These are phyloP conservation scores for Calonectria leucothoes DNA, from an alignment of 2,329 filamentous ascomycete species.

Conservation along the genomic window DNA sequence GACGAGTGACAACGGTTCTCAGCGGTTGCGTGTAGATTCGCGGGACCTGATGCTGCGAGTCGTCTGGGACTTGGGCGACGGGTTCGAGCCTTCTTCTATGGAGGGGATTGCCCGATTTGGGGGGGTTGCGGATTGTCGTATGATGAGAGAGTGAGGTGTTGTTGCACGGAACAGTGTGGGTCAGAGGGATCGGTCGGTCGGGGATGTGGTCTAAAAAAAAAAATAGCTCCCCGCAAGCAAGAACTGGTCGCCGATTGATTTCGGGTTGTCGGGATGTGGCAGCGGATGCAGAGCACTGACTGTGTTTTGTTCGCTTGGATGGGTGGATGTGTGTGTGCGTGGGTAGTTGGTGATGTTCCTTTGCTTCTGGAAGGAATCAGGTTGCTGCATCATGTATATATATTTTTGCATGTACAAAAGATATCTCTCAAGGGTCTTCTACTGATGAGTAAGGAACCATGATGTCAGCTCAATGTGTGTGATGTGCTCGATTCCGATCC, in stretches of 20 bases:
- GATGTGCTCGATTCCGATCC: constrained; percentile 27
- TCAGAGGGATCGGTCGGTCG: not conserved
- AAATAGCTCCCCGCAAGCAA: constrained; percentile 20
- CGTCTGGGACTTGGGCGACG: constrained; percentile 8
- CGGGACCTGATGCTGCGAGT: not conserved
- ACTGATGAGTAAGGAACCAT: constrained; percentile 4
- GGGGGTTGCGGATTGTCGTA: constrained; percentile 14
- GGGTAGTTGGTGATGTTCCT: not conserved
- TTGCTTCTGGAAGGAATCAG: not conserved
- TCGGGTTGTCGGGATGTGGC: constrained; percentile 19
- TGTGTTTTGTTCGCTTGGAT: not conserved
- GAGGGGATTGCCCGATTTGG: not conserved
- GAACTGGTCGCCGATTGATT: constrained; percentile 8
- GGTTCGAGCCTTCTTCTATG: constrained; percentile 19
- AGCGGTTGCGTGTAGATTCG: not conserved
- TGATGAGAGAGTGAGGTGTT: constrained; percentile 23
- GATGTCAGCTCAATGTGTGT: constrained; percentile 37
- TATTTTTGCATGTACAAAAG: not conserved
- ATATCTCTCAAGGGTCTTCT: not conserved
- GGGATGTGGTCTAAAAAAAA: constrained; percentile 13
- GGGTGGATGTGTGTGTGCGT: not conserved
- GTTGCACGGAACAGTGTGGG: constrained; percentile 8
- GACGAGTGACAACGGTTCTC: no score
- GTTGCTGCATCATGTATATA: not conserved
- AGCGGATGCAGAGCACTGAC: not conserved